Base-by-base conservation (phyloP, 75 land plant genomes). In the Picea sitchensis region DNA sequence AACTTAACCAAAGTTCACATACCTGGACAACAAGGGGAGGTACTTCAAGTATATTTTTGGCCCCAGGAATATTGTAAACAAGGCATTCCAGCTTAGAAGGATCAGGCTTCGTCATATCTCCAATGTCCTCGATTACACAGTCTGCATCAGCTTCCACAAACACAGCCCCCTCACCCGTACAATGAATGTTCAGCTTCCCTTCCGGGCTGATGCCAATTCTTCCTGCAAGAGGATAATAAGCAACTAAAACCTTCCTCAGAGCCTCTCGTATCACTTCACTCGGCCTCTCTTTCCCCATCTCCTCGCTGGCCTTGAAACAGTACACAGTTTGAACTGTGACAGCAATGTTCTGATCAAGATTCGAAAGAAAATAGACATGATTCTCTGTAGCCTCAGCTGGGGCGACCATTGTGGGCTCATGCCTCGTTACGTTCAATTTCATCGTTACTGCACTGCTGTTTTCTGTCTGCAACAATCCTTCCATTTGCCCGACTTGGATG, bases 261-360 rank as follows among this genome's bases (percentile, higher is more conserved):
- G 95, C 89, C 20, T 84, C 85, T 80, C 80, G 85, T 17, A 96
- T 82, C 21, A 85, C 86, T 7, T 90, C 80, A 0, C 34, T 82
- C 0, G 99, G 91, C 6, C 61, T 65, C 36, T 86, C 89, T 11
- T 83, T 83, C 30, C 89, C 79, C 41, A 14, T 67, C 11, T 71
- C 86, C 0, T 85, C 83, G 0, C 81, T 79, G 3, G 90, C 81
- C 72, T 88, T 92, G 82, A 90, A 94, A 65, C 85, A 81, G 80
- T 92, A 92, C 30, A 92, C 86, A 0, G 96, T 92, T 21, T 87
- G 88, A 44, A 94, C 87, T 6, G 82, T 80, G 32, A 92, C 92
- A 0, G 96, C 96, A 21, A 94, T 92, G 88, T 94, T 94, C 78
- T 94, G 96, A 64, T 94, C 96, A 30, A 94, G 86, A 81, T 94